Evolutionary conservation across 2,329 filamentous ascomycete species (phyloP), one percentile per base, ranked within the genome.

Genomic region (Fusarium sp.): DNA sequence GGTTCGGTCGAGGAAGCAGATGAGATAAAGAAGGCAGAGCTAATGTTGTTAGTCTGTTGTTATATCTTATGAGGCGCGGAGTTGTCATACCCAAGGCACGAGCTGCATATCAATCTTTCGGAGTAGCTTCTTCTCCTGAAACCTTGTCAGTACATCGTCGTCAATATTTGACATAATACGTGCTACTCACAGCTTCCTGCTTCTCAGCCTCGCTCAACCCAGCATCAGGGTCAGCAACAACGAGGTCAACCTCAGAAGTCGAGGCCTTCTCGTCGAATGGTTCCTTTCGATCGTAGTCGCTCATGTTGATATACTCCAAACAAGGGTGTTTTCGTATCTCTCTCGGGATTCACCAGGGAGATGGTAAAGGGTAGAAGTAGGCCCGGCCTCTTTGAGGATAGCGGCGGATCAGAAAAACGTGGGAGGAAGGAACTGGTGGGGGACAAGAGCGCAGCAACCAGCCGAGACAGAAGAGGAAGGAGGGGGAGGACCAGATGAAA

Each of bases 1-100:
- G 27, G 93, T 94, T 16, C 90, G 85, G 75, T 91, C 89, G 45
- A 94, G 85, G 77, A 93, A 94, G 64, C 90, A 91, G 55, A 93
- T 85, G 3, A 94, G 84, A 74, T 94, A 94, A 34, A 94, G 84
- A 49, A 93, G 82, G 61, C 88, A 90, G 14, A 93, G 86, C 86
- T 85, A 12, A 34, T 48, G 21, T 32, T 28, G 43, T 71, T 20
- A 68, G 46, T 7, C 9, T 14, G 7, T 13, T 50, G 21, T 11
- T 23, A 4, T 5, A 37, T 47, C 13, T 46, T 30, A 32, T 23
- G 23, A 9, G 30, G 8, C 28, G 18, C 32, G 23, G 14, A 28
- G 37, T 18, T 9, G 74, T 48, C 80, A 66, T 75, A 83, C 80
- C 81, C 88, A 90, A 40, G 89, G 89, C 45, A 91, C 89, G 3